These are phyloP conservation scores for Fusarium hostae DNA, from an alignment of 2,329 filamentous ascomycete genomes.

Conservation along the genomic window DNA sequence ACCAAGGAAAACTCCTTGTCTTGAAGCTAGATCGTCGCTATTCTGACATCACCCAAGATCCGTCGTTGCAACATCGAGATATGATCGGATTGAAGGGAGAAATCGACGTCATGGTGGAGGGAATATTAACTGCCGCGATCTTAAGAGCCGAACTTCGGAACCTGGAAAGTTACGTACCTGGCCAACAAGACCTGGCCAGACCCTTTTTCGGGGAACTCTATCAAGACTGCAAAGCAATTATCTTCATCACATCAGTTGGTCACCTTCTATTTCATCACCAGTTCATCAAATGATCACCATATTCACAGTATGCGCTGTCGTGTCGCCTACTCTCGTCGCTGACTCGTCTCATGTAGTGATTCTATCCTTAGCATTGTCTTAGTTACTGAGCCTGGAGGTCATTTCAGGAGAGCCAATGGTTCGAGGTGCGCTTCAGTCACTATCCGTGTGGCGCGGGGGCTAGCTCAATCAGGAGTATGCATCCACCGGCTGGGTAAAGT, in stretches of 20 bases:
- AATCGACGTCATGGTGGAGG: conserved; percentile 27
- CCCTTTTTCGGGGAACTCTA: neutral
- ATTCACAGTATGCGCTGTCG: neutral
- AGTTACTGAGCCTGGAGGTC: conserved; percentile 14
- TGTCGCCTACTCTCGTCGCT: neutral
- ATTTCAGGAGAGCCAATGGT: conserved; percentile 40
- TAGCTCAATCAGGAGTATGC: conserved; percentile 30
- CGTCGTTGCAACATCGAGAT: conserved; percentile 2
- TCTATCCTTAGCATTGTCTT: conserved; percentile 17
- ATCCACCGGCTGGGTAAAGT: conserved; percentile 3
- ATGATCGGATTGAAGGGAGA: neutral
- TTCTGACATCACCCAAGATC: conserved; percentile 27
- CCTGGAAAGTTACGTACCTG: neutral
- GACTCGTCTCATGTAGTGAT: conserved; percentile 18
- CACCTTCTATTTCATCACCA: neutral
- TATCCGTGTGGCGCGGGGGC: conserved; percentile 30
- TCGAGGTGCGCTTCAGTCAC: conserved; percentile 6
- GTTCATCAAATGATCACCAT: neutral
- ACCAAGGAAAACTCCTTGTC: neutral
- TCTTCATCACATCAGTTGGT: neutral
- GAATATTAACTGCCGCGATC: conserved; percentile 14
- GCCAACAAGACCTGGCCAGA: neutral
- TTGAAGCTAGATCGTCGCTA: conserved; percentile 2
- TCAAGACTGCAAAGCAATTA: neutral
- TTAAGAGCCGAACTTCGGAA: conserved; percentile 15